Base-by-base conservation (phyloP, 1,284 basidiomycete genomes). In the Cutaneotrichosporon sp. region DNA sequence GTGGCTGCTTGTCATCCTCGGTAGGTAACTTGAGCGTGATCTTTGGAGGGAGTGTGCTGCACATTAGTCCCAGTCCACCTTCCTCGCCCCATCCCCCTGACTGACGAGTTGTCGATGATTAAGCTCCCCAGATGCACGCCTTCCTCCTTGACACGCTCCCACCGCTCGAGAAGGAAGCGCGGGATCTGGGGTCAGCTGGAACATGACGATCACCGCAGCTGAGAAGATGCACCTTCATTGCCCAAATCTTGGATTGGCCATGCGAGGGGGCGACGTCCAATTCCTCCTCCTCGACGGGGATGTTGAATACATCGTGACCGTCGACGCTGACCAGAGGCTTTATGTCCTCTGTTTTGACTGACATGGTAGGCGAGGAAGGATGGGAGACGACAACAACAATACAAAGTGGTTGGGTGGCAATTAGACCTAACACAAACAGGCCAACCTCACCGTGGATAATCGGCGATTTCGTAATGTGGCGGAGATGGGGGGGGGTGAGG, bases 81-180 rank as follows among this genome's bases (percentile, higher is more conserved):
- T 7, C 22, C 55, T n/a, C 16, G 11, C 4, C n/a, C 36, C 22
- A 5, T 34, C 31, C 31, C 31, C 31, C 10, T 21, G 31, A 69
- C 76, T 63, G 60, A 80, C 80, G 69, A 69, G 62, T 82, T 81
- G 66, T 84, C 84, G 2, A 85, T 80, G 1, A 83, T 68, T 42
- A 85, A 77, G 2, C 80, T 81, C 5, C 83, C 84, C 14, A 85
- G 65, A 5, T 81, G 75, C 38, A 81, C 72, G 22, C 83, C 83
- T 22, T 79, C 79, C 58, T 81, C 76, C n/a, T 74, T 70, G 14
- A 83, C 78, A 21, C 75, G 70, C 65, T 76, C 75, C 84, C 84
- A 85, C 36, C 80, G 76, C 64, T 84, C 81, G 36, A 82, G 73
- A 21, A 85, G 65, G 72, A 84, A 84, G 16, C 81, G 75, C 13